Percentiles rank a stretch among this genome's conserved stretches.
phyloP scores from a whole-genome alignment of 2,329 filamentous ascomycete genomes.

The Calonectria pseudoturangicola region DNA sequence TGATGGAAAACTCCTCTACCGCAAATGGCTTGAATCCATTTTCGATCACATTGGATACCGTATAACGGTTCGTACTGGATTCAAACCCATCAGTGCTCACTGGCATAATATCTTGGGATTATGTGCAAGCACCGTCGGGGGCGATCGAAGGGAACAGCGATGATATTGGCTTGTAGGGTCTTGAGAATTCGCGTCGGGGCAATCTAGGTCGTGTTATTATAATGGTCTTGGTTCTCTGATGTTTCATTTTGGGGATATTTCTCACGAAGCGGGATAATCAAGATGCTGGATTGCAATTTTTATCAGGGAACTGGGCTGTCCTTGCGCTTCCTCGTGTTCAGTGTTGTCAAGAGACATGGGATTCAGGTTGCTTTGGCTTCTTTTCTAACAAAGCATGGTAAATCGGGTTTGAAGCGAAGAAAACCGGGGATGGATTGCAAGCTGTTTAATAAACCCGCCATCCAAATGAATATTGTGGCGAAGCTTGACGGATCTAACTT shows the following conservation, averaged over 20 bases:
- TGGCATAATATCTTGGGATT: background rate
- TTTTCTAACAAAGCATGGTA: no score
- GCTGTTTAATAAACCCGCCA: background rate
- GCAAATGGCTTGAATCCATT: background rate
- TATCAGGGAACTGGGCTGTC: background rate
- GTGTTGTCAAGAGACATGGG: no score
- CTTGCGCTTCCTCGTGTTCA: background rate
- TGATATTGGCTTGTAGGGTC: no score
- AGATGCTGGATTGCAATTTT: background rate
- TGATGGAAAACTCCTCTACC: background rate
- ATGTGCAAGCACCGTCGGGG: background rate
- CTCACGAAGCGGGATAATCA: background rate
- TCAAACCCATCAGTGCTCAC: background rate
- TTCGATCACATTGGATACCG: background rate
- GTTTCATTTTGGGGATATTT: background rate
- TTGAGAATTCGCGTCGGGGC: no score
- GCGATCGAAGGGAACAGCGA: no score
- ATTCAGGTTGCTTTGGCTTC: no score
- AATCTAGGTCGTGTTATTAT: no score
- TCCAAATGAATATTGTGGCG: background rate
- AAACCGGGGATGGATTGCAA: background rate
- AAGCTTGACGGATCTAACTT: background rate
- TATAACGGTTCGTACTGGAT: background rate
- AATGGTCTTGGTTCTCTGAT: no score
- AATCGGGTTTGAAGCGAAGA: background rate